Percentiles rank a stretch among this genome's conserved stretches.
These are phyloP conservation scores for Peronospora destructor DNA, from an alignment of 352 stramenopile species.

Conservation along the genomic window DNA sequence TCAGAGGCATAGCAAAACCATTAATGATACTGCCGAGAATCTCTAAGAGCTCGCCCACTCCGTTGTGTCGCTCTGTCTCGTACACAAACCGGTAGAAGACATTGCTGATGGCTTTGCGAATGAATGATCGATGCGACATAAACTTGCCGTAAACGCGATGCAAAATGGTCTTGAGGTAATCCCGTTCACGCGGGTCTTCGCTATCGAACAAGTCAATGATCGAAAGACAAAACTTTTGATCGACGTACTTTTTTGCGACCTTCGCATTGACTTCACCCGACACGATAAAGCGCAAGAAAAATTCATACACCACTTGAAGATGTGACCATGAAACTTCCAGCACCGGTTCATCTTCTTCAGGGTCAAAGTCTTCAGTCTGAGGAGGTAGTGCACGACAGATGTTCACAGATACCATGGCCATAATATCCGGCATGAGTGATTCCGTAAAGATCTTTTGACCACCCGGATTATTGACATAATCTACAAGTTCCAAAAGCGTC, in stretches of 20 bases:
- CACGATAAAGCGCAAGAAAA: conserved; percentile 98
- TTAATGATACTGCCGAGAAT: conserved; percentile 98
- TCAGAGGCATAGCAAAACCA: conserved; percentile 98
- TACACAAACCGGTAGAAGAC: conserved; percentile 99
- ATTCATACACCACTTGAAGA: conserved; percentile 97
- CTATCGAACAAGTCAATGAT: conserved; percentile 93
- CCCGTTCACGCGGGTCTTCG: conserved; percentile 96
- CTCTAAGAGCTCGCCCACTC: conserved; percentile 96
- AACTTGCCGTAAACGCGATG: conserved; percentile 99
- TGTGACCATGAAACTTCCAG: conserved; percentile 96
- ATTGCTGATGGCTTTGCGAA: conserved; percentile 96
- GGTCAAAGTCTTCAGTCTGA: conserved; percentile 97
- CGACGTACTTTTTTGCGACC: conserved; percentile 95
- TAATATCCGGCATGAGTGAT: conserved; percentile 94
- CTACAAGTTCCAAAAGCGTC: conserved; percentile 97
- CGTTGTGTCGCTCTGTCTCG: conserved; percentile 93
- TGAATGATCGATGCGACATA: conserved; percentile 97
- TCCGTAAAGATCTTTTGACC: conserved; percentile 97
- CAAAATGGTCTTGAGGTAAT: conserved; percentile 99
- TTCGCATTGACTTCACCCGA: conserved; percentile 96
- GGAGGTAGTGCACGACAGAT: conserved; percentile 90
- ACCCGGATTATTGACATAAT: conserved; percentile 97
- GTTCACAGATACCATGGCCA: conserved; percentile 89
- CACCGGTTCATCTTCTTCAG: conserved; percentile 97
- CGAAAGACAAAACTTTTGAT: conserved; percentile 94